Base-by-base conservation (phyloP, 1,139 yeast species). In the Geotrichum restrictum region DNA sequence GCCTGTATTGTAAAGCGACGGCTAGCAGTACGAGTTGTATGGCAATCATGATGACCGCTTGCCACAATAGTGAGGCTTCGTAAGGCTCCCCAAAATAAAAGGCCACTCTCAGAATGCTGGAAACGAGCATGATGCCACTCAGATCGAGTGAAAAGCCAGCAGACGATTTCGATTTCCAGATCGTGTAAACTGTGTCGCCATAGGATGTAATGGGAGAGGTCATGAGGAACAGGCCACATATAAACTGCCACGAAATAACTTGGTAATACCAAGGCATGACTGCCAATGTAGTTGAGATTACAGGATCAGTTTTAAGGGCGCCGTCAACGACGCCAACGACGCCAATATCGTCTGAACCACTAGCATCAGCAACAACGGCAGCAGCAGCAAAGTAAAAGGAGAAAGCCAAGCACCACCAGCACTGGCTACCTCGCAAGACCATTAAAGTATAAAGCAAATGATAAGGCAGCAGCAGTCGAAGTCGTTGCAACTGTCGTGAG, bases 71-170 rank as follows among this genome's bases (percentile, higher is more conserved):
- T 2, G 95, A 79, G 16, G 79, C 68, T 64, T 89, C 96, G 66
- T 83, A 89, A 0, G 96, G 96, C 43, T 83, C 78, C 49, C 88
- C 82, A 57, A 83, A 69, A 70, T 85, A 89, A 71, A 87, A 89
- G 52, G 82, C 80, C 19, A 89, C 82, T 57, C 95, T 75, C 42
- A 88, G 70, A 3, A 83, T 79, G 46, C 88, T 80, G 1, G 96
- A 85, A 61, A 88, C 75, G 56, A 89, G 68, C 96, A 89, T 88
- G 10, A 95, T 87, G 14, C 91, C 93, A 69, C 96, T 89, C 13
- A 89, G 85, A 67, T 89, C 97, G 21, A 88, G 74, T 6, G 94
- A 83, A 65, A 88, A 88, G 29, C 97, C 97, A 33, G 79, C 75
- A 1, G 93, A 79, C 1, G 89, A 77, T 64, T 81, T 74, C 42